Conservation (phyloP, 371 early-diverging fungal species). For the Apophysomyces ossiformis region DNA sequence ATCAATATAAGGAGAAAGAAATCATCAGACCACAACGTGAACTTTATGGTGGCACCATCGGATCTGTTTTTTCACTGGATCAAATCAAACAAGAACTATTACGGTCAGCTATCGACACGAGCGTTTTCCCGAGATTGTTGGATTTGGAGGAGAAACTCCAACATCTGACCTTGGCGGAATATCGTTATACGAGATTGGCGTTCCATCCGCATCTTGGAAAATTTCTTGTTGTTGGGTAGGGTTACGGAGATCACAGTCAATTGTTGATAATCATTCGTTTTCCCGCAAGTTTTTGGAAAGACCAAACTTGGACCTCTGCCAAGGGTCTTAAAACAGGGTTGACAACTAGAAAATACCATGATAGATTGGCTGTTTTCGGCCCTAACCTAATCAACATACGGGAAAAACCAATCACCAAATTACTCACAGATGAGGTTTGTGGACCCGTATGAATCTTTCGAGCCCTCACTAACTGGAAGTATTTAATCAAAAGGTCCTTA, state of each 20-base stretch:
- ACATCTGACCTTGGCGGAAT: conserved; percentile 67
- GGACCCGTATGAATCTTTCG: neutral
- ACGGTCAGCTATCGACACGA: conserved; percentile 28
- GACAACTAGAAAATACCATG: conserved; percentile 52
- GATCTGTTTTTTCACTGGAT: conserved; percentile 66
- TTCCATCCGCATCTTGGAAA: conserved; percentile 76
- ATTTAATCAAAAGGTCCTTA: conserved; percentile 33
- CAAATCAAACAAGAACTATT: conserved; percentile 42
- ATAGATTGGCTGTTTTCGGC: conserved; percentile 83
- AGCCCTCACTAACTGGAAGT: conserved; percentile 13
- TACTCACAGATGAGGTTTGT: conserved; percentile 83
- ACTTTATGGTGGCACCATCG: conserved; percentile 72
- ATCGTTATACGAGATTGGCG: conserved; percentile 85
- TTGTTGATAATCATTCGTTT: neutral
- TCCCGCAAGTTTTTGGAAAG: conserved; percentile 70
- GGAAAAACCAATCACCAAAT: conserved; percentile 73
- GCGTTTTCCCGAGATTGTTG: conserved; percentile 27
- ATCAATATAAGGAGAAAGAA: conserved; percentile 75
- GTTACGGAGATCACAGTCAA: neutral
- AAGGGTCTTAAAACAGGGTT: conserved; percentile 60
- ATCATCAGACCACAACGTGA: conserved; percentile 60
- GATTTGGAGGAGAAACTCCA: conserved; percentile 37
- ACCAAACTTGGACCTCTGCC: conserved; percentile 66
- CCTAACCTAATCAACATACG: conserved; percentile 82
- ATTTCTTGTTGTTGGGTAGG: conserved; percentile 72